A percentile compares a stretch with the other conserved stretches of the same genome.
Evolutionary conservation across 192 early-diverging fungal species (phyloP).

Genomic region (Endogone sp.): DNA sequence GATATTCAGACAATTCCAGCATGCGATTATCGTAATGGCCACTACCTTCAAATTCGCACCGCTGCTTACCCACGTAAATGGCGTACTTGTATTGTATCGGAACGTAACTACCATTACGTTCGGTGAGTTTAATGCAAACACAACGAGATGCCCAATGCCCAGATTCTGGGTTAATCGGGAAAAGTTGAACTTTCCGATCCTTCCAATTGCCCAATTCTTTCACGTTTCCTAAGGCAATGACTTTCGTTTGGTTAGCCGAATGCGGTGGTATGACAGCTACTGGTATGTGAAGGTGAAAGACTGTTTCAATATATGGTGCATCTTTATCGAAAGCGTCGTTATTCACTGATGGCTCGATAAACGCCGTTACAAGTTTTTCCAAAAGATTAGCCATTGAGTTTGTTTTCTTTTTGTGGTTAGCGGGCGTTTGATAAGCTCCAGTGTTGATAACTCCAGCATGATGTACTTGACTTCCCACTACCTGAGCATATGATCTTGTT

Average conservation of each 20-base stretch:
- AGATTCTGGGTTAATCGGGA: not conserved
- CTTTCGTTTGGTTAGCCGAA: not conserved
- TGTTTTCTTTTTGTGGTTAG: too few relatives aligned
- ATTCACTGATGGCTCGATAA: not conserved
- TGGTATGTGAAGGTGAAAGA: not conserved
- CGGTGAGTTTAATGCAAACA: not conserved
- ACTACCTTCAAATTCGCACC: not conserved
- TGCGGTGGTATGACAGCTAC: not conserved
- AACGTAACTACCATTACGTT: not conserved
- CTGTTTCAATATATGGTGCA: not conserved
- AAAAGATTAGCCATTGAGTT: too few relatives aligned
- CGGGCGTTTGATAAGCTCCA: too few relatives aligned
- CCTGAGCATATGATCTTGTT: too few relatives aligned
- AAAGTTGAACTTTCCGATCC: not conserved
- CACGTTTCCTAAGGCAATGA: not conserved
- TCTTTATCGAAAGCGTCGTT: not conserved
- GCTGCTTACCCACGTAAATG: too few relatives aligned
- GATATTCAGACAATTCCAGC: not conserved
- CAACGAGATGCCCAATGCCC: not conserved
- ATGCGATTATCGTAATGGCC: not conserved
- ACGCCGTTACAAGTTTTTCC: too few relatives aligned
- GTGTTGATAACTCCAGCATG: too few relatives aligned
- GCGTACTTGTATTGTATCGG: not conserved
- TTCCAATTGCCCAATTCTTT: not conserved
- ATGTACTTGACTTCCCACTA: too few relatives aligned